Base-by-base conservation (phyloP, 225 moss, liverwort and hornwort species). In the Physcomitrellopsis africana region DNA sequence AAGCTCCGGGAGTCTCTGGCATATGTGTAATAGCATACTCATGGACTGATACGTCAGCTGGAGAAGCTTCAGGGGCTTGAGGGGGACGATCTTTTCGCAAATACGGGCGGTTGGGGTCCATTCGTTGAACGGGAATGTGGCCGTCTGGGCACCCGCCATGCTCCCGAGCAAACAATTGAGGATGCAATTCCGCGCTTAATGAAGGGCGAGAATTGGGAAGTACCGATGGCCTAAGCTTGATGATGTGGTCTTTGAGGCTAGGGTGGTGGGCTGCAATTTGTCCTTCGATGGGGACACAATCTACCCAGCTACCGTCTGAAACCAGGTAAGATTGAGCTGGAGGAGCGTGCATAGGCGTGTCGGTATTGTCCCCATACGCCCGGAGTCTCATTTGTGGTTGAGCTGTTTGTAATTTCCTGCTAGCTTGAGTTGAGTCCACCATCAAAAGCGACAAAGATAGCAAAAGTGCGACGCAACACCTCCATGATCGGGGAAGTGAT, bases 1-100 rank as follows among this genome's bases (percentile, higher is more conserved):
- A 85, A 0, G 70, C 7, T 27, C 37, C 8, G 0, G 32, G 0
- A 0, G 1, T 1, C 0, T 0, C 0, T 2, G 80, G 60, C 24
- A 65, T 0, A 0, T 19, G 70, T 65, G 73, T 77, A 0, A 74
- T 0, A 0, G 84, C 84, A 6, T 84, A 81, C 20, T 80, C 68
- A 59, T 84, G 81, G 3, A 0, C 7, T 5, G 0, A 1, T 0
- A 0, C 55, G 0, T 0, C n/a, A 8, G 55, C 9, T 15, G 55
- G 19, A 15, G 5, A 5, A 0, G 55, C 19, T n/a, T 1, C 9
- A n/a, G n/a, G 16, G 1, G n/a, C 17, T n/a, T n/a, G 9, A 15
- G 55, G n/a, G 2, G 55, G 6, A 16, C 19, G 3, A 8, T 56
- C n/a, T 18, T n/a, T 73, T 63, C 1, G 61, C 62, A 60, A 17